Evolutionary conservation across 352 stramenopile species (phyloP).

Genomic region (Vaucheria bursata): DNA sequence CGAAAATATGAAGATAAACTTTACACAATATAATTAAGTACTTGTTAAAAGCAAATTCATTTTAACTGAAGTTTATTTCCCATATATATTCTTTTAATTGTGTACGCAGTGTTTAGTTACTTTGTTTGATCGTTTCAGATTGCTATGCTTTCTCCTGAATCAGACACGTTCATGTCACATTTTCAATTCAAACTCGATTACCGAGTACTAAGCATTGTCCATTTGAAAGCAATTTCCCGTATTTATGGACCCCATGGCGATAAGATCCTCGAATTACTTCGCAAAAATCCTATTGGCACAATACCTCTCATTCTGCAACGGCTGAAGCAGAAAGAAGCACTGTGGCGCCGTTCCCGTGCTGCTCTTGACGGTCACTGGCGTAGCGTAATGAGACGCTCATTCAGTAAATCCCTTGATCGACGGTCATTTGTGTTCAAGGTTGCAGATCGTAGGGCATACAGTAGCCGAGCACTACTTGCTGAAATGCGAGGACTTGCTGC

Average conservation of each 20-base stretch:
- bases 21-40: no score
- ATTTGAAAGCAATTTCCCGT: slow-evolving; percentile 91
- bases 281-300: slow-evolving; percentile 87
- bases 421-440: slow-evolving; percentile 97
- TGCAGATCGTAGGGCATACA: slow-evolving; percentile 74
- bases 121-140: no score
- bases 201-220: slow-evolving; percentile 85
- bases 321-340: slow-evolving; percentile 94
- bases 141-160: no score
- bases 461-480: not conserved
- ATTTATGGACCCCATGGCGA: slow-evolving; percentile 65
- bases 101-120: no score
- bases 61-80: no score
- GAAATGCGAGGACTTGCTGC: no score
- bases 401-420: slow-evolving; percentile 97
- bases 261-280: slow-evolving; percentile 83
- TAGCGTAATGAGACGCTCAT: slow-evolving; percentile 88
- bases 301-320: slow-evolving; percentile 95
- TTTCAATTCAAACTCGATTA: no score
- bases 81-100: no score
- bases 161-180: no score
- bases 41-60: no score
- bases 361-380: slow-evolving; percentile 93
- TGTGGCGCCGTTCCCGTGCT: slow-evolving; percentile 79
- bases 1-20: no score